Evolutionary conservation across 352 stramenopile genomes (phyloP).

Genomic region (Globisporangium paddicum): DNA sequence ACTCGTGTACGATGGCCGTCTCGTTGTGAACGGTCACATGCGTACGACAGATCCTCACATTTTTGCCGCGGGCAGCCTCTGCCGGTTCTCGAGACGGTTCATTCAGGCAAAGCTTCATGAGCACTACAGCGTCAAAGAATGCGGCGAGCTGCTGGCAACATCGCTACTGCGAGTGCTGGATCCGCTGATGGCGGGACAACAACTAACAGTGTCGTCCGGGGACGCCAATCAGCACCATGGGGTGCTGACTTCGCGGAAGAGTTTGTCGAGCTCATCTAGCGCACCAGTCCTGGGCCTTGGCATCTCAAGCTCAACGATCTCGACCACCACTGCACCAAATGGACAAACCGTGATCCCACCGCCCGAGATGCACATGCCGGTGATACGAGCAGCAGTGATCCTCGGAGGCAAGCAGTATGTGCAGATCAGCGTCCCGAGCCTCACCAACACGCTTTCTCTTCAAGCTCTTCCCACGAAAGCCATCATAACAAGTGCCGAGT

Average conservation of each 20-base stretch:
- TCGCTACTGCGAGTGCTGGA: conserved; percentile 72
- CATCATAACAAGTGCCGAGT: conserved; percentile 8
- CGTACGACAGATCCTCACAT: conserved; percentile 80
- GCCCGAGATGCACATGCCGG: conserved; percentile 65
- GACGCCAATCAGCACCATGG: conserved; percentile 3
- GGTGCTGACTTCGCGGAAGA: conserved; percentile 1
- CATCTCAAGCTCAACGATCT: not conserved
- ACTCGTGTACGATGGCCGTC: conserved; percentile 89
- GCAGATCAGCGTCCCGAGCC: conserved; percentile 64
- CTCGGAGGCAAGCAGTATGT: conserved; percentile 58
- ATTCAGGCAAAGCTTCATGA: conserved; percentile 73
- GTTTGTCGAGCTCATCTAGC: conserved; percentile 8
- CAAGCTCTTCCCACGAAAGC: conserved; percentile 53
- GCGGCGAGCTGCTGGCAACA: conserved; percentile 57
- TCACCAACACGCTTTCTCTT: conserved; percentile 63
- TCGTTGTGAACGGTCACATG: conserved; percentile 87
- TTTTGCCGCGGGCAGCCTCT: conserved; percentile 62
- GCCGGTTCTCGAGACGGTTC: conserved; percentile 81
- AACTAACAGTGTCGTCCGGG: not conserved
- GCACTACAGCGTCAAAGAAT: conserved; percentile 73
- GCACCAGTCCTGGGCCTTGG: not conserved
- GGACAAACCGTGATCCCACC: conserved; percentile 38
- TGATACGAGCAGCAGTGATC: conserved; percentile 39
- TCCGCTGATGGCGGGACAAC: conserved; percentile 18
- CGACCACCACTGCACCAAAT: not conserved